Percentiles rank a stretch among this genome's conserved stretches.
phyloP scores from a whole-genome alignment of 805 yeast species.

The Metschnikowia koreensis region DNA sequence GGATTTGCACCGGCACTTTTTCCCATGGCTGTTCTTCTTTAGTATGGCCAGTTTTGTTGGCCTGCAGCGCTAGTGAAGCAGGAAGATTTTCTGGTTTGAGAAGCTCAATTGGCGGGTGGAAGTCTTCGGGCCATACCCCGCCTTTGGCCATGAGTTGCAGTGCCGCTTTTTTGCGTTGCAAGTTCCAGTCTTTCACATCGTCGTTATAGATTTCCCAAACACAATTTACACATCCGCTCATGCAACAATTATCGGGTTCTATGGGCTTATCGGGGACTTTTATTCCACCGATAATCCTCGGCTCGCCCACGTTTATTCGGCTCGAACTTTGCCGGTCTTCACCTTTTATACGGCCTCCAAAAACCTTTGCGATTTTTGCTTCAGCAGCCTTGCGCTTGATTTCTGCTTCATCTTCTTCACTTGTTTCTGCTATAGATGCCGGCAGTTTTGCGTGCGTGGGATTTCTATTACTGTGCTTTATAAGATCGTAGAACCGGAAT shows the following conservation, averaged over 20 bases:
- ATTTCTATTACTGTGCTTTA: constrained; percentile 31
- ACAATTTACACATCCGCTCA: constrained; percentile 95
- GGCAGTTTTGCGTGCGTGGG: constrained; percentile 23
- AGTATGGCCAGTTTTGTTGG: constrained; percentile 10
- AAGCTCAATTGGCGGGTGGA: constrained; percentile 38
- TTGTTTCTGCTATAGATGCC: background rate
- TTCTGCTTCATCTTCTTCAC: background rate
- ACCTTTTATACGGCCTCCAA: constrained; percentile 58
- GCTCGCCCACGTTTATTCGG: constrained; percentile 35
- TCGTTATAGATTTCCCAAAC: constrained; percentile 94
- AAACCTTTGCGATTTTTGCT: constrained; percentile 48
- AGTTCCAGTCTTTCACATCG: constrained; percentile 81
- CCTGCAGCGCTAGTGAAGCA: constrained; percentile 27
- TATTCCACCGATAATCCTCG: constrained; percentile 53
- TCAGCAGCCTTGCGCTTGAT: constrained; percentile 31
- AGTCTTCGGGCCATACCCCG: constrained; percentile 44
- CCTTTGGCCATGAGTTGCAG: constrained; percentile 33
- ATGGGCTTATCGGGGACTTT: constrained; percentile 77
- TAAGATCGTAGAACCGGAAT: constrained; percentile 38
- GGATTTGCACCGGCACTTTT: constrained; percentile 68
- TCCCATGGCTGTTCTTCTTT: constrained; percentile 32
- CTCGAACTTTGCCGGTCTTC: constrained; percentile 44
- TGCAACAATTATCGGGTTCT: constrained; percentile 95
- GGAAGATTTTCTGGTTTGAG: constrained; percentile 35
- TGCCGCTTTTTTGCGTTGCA: constrained; percentile 57